Conservation (phyloP, 805 yeast genomes). For the Brettanomyces nanus region DNA sequence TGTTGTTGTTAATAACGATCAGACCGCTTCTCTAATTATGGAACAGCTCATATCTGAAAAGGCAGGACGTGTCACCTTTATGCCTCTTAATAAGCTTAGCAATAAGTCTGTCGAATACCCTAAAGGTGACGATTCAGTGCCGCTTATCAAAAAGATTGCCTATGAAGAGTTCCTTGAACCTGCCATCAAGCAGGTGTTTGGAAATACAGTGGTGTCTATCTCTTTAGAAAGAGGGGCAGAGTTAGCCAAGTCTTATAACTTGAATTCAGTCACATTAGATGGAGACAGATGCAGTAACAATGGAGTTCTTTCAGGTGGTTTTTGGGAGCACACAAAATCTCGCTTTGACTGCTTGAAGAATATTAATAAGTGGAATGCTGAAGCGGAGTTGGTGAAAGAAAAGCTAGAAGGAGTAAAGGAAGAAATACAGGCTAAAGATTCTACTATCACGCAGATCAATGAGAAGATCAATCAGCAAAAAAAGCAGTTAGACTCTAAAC, state of each 20-base stretch:
- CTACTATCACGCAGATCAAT: conserved; percentile 41
- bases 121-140: conserved; percentile 57
- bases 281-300: conserved; percentile 83
- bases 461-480: conserved; percentile 31
- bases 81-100: conserved; percentile 72
- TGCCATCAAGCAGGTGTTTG: conserved; percentile 76
- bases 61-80: conserved; percentile 82
- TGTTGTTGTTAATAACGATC: conserved; percentile 82
- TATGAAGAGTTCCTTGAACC: conserved; percentile 46
- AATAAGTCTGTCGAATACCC: conserved; percentile 46
- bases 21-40: conserved; percentile 73
- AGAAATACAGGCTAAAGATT: conserved; percentile 38
- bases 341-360: conserved; percentile 62
- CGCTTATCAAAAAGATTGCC: conserved; percentile 68
- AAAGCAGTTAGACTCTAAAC: conserved; percentile 35
- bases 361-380: conserved; percentile 44
- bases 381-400: conserved; percentile 32
- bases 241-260: conserved; percentile 48
- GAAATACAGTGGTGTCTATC: conserved; percentile 68
- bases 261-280: conserved; percentile 79
- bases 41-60: conserved; percentile 61
- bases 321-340: conserved; percentile 57
- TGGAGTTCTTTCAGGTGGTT: conserved; percentile 89
- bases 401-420: conserved; percentile 31
- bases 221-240: conserved; percentile 62